phyloP scores from a whole-genome alignment of 441 rosid species.

The Brassica balearica region DNA sequence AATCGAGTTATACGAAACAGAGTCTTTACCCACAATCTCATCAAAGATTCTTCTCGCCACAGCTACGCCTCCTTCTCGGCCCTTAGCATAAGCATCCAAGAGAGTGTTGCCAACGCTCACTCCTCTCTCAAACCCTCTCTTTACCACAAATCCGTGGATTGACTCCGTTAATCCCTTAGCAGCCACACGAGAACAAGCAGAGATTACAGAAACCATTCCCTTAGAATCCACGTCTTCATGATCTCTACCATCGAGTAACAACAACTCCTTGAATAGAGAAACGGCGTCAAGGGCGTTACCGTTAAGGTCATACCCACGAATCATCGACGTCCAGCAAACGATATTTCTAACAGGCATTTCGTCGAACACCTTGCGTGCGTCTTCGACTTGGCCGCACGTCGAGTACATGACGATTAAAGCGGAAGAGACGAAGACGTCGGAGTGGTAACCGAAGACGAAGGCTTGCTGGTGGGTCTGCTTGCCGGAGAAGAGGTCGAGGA shows the following conservation, averaged over 20 bases:
- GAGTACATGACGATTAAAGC: constrained; percentile 69
- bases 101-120: constrained; percentile 69
- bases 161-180: constrained; percentile 56
- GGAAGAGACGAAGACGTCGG: constrained; percentile 63
- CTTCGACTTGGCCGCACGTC: constrained; percentile 53
- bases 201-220: constrained; percentile 70
- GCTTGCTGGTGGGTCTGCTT: constrained; percentile 88
- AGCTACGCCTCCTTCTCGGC: constrained; percentile 54
- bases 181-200: constrained; percentile 73
- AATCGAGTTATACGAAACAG: constrained; percentile 80
- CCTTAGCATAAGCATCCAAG: constrained; percentile 82
- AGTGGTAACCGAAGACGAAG: constrained; percentile 63
- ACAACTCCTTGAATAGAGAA: constrained; percentile 66
- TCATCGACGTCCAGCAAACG: constrained; percentile 81
- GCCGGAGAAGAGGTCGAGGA: constrained; percentile 72
- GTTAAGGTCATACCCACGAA: constrained; percentile 71
- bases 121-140: constrained; percentile 65
- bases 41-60: constrained; percentile 75
- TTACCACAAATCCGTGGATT: constrained; percentile 63
- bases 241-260: constrained; percentile 44
- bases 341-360: constrained; percentile 62
- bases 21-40: constrained; percentile 64
- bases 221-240: constrained; percentile 53
- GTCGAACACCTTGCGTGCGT: constrained; percentile 66
- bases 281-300: constrained; percentile 60